Evolutionary conservation across 257 asterid genomes (phyloP), one percentile per base, ranked within the genome.

Genomic region (Rehmannia glutinosa): DNA sequence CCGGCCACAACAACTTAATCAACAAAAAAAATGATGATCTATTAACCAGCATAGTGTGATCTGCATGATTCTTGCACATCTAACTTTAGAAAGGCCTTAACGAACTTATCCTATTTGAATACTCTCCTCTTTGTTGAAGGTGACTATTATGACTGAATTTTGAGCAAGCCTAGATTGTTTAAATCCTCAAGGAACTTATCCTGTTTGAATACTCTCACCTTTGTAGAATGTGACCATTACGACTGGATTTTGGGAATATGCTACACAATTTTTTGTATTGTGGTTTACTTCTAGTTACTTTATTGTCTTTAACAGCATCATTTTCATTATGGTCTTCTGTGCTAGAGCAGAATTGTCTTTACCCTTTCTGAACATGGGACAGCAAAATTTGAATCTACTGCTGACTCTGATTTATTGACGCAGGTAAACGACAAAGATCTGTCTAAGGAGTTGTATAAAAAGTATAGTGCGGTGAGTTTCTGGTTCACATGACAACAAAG

Each of bases 381-480:
- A 57, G 57, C 7, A 42, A 67, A 47, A 11, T 53, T 17, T 57
- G 43, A 6, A 30, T 57, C 39, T 46, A 77, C 36, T 45, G 59
- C 45, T 74, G 61, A 76, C 36, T 59, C 58, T 74, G 63, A 43
- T 58, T 64, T 79, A 5, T 64, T 75, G 66, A n/a, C n/a, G 77
- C 92, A 89, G 96, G 89, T 84, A 66, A 78, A 77, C 55, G 96
- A 88, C 73, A 86, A 82, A 82, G 97, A 93, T 72, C 87, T 93
- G 64, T 80, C 96, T 11, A 93, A 90, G 83, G 97, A 93, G 85
- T 77, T 93, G 81, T 89, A 87, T 75, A 93, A 93, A 72, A 92
- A 93, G 81, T 75, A 81, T 74, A 93, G 97, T 66, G 93, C 98
- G 69, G 96, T 89, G 66, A 86, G 95, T 82, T 61, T 69, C 71